phyloP scores from a whole-genome alignment of 2,329 filamentous ascomycete genomes.

The Xenosphaeropsis pyriputrescens region DNA sequence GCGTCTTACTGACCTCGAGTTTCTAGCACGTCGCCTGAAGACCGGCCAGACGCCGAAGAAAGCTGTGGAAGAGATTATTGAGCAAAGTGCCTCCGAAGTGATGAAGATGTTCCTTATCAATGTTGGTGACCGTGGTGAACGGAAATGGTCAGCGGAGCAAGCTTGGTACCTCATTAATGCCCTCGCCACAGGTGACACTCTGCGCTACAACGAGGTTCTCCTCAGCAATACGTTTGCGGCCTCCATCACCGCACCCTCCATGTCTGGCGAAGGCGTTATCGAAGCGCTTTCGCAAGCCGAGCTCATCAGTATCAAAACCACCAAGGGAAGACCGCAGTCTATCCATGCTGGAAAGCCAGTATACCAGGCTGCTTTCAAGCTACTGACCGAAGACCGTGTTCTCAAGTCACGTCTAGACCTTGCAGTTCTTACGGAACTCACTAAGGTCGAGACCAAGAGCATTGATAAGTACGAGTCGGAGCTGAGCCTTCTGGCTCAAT shows the following conservation, averaged over 20 bases:
- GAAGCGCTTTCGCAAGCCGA: slow-evolving; percentile 74
- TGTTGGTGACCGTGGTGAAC: slow-evolving; percentile 26
- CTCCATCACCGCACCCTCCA: slow-evolving; percentile 28
- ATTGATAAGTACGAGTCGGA: slow-evolving; percentile 74
- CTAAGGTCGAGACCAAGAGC: slow-evolving; percentile 54
- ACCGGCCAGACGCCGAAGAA: slow-evolving; percentile 69
- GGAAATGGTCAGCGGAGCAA: slow-evolving; percentile 69
- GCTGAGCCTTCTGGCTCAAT: slow-evolving; percentile 50
- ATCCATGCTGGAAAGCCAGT: slow-evolving; percentile 78
- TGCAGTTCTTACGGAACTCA: slow-evolving; percentile 51
- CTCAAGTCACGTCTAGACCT: slow-evolving; percentile 62
- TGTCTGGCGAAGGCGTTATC: slow-evolving; percentile 59
- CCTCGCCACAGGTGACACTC: slow-evolving; percentile 49
- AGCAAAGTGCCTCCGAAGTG: slow-evolving; percentile 79
- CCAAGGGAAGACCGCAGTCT: slow-evolving; percentile 61
- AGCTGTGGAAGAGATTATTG: slow-evolving; percentile 78
- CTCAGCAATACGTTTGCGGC: slow-evolving; percentile 61
- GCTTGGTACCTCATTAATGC: slow-evolving; percentile 80
- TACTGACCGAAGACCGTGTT: slow-evolving; percentile 56
- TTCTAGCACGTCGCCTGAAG: slow-evolving; percentile 79
- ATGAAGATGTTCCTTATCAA: slow-evolving; percentile 81
- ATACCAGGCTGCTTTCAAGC: slow-evolving; percentile 68
- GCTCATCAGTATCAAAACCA: slow-evolving; percentile 61
- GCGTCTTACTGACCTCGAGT: slow-evolving; percentile 89
- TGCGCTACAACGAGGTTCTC: slow-evolving; percentile 78